Conservation (phyloP, 306 rosid species). For the Lagenaria siceraria region DNA sequence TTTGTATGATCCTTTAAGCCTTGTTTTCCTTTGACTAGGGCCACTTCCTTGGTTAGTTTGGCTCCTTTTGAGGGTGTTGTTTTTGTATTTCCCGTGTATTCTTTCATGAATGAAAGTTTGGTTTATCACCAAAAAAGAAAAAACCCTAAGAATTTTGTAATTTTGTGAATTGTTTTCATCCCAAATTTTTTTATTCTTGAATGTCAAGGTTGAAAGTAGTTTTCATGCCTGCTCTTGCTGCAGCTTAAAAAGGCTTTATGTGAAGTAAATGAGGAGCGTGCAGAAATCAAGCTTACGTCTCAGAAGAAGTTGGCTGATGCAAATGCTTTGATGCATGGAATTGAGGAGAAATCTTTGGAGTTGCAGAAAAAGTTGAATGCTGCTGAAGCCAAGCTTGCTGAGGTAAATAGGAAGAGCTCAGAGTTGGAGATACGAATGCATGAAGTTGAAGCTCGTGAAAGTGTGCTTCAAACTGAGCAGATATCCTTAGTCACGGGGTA, state of each 20-base stretch:
- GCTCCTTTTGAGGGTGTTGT: no score
- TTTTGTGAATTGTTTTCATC: not conserved
- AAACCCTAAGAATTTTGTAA: not conserved
- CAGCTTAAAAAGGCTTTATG: constrained; percentile 73
- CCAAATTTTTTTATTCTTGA: constrained; percentile 1
- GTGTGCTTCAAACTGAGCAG: constrained; percentile 53
- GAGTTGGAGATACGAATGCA: constrained; percentile 66
- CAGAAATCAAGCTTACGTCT: constrained; percentile 33
- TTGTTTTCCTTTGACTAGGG: no score
- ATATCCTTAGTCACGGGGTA: constrained; percentile 59
- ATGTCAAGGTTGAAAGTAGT: constrained; percentile 4
- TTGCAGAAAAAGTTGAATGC: constrained; percentile 51
- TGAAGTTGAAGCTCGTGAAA: constrained; percentile 66
- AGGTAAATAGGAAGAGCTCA: constrained; percentile 50
- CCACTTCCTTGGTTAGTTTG: no score
- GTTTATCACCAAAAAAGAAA: no score
- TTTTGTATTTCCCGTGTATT: no score
- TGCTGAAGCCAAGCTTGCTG: constrained; percentile 70
- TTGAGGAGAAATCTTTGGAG: constrained; percentile 59
- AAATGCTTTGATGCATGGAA: constrained; percentile 47
- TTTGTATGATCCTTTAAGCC: no score
- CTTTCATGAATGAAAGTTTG: no score
- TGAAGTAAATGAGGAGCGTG: constrained; percentile 44
- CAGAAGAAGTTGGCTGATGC: constrained; percentile 58
- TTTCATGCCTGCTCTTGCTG: constrained; percentile 9